These are phyloP conservation scores for Aspergillus panamensis DNA, from an alignment of 495 filamentous ascomycete species.

Conservation along the genomic window DNA sequence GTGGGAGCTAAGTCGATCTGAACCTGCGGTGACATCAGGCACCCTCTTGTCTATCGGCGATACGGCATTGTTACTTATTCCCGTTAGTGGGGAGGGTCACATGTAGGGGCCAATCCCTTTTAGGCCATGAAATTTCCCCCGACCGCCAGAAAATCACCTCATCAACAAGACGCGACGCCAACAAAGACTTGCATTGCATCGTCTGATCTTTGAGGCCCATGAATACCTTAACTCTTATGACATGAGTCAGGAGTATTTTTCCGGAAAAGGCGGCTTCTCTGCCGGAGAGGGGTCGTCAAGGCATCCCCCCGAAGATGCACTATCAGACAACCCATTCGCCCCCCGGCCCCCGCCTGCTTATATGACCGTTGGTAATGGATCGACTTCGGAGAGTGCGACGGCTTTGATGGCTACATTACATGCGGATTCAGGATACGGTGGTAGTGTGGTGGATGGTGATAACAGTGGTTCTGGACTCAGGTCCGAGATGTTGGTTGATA, in stretches of 20 bases:
- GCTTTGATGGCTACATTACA: constrained; percentile 68
- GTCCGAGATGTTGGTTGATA: constrained; percentile 62
- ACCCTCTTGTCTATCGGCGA: constrained; percentile 10
- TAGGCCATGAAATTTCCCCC: constrained; percentile 17
- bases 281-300: constrained; percentile 39
- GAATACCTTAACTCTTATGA: constrained; percentile 23
- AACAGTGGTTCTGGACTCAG: constrained; percentile 44
- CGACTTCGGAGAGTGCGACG: constrained; percentile 69
- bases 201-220: constrained; percentile 14
- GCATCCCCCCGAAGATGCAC: constrained; percentile 29
- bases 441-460: constrained; percentile 46
- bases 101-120: constrained; percentile 16
- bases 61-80: constrained; percentile 9
- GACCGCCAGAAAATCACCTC: constrained; percentile 13
- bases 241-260: constrained; percentile 75
- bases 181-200: background rate
- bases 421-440: constrained; percentile 86
- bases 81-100: constrained; percentile 16
- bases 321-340: constrained; percentile 30
- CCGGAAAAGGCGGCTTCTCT: constrained; percentile 41
- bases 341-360: constrained; percentile 56
- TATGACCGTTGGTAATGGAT: constrained; percentile 84
- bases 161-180: constrained; percentile 1
- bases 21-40: constrained; percentile 32
- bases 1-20: background rate